A percentile compares a stretch with the other conserved stretches of the same genome.
These are phyloP conservation scores for Ampelocalamus luodianensis DNA, from an alignment of 176 grass and related monocot species.

Conservation along the genomic window DNA sequence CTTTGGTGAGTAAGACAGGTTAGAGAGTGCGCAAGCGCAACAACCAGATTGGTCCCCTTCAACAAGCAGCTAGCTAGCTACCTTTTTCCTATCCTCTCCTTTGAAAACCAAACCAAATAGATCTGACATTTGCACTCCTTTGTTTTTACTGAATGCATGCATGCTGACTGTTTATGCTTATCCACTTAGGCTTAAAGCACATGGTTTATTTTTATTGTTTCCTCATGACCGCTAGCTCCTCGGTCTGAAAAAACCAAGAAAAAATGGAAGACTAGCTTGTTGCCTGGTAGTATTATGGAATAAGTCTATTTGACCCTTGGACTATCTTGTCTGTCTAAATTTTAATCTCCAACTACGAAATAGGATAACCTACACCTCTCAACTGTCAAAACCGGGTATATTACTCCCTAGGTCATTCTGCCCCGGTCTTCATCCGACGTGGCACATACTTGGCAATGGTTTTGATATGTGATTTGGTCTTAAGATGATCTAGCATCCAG, in stretches of 20 bases:
- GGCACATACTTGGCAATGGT: too few relatives aligned
- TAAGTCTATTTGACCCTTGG: too few relatives aligned
- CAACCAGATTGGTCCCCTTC: slow-evolving; percentile 45
- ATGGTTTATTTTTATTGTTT: neutral
- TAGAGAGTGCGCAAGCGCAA: slow-evolving; percentile 4
- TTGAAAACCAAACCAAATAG: slow-evolving; percentile 17
- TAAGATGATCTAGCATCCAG: too few relatives aligned
- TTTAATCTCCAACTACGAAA: too few relatives aligned
- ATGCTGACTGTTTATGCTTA: slow-evolving; percentile 54
- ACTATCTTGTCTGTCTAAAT: too few relatives aligned
- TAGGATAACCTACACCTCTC: too few relatives aligned
- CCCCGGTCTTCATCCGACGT: too few relatives aligned
- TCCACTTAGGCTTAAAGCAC: slow-evolving; percentile 5
- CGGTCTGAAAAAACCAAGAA: neutral
- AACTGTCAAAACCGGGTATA: too few relatives aligned
- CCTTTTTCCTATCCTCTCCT: neutral
- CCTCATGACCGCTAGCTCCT: neutral
- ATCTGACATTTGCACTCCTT: slow-evolving; percentile 33
- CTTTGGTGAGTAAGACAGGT: slow-evolving; percentile 21
- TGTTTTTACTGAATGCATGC: neutral
- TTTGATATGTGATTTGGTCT: too few relatives aligned
- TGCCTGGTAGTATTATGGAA: neutral
- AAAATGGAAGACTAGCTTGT: neutral
- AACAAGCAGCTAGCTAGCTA: neutral
- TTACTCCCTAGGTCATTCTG: too few relatives aligned